Evolutionary conservation across 2,329 filamentous ascomycete species (phyloP).

Genomic region (Aspergillus neoniger): DNA sequence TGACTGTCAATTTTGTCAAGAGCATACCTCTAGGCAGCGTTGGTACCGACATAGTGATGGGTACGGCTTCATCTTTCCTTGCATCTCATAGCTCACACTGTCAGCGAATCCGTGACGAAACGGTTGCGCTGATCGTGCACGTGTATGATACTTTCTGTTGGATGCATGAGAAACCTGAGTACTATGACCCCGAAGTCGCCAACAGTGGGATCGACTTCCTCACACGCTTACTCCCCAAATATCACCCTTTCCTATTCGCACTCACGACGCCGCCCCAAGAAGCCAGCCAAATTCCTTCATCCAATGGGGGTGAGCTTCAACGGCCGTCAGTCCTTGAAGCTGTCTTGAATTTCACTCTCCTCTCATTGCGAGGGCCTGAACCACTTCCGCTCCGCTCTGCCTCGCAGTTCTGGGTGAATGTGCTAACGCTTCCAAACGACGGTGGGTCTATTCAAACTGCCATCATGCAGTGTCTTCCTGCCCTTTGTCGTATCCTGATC

Average conservation of each 20-base stretch:
- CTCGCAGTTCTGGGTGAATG: constrained; percentile 46
- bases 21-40: constrained; percentile 42
- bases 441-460: constrained; percentile 30
- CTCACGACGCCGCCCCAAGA: constrained; percentile 30
- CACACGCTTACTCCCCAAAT: constrained; percentile 45
- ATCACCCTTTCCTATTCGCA: constrained; percentile 41
- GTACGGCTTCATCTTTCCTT: constrained; percentile 49
- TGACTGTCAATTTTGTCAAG: constrained; percentile 46
- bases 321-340: constrained; percentile 34
- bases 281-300: constrained; percentile 3
- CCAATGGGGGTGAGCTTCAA: constrained; percentile 12
- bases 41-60: constrained; percentile 48
- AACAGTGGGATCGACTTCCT: constrained; percentile 51
- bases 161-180: constrained; percentile 37
- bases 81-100: constrained; percentile 44
- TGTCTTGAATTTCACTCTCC: constrained; percentile 45
- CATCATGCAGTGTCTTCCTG: constrained; percentile 39
- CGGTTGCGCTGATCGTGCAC: constrained; percentile 40
- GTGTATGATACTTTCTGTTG: constrained; percentile 42
- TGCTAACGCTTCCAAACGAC: constrained; percentile 38
- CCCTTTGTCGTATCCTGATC: constrained; percentile 43
- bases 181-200: constrained; percentile 45
- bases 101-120: constrained; percentile 36
- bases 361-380: constrained; percentile 44
- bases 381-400: constrained; percentile 51